Evolutionary conservation across 2,329 filamentous ascomycete species (phyloP).

Genomic region (Biscogniauxia mediterranea): DNA sequence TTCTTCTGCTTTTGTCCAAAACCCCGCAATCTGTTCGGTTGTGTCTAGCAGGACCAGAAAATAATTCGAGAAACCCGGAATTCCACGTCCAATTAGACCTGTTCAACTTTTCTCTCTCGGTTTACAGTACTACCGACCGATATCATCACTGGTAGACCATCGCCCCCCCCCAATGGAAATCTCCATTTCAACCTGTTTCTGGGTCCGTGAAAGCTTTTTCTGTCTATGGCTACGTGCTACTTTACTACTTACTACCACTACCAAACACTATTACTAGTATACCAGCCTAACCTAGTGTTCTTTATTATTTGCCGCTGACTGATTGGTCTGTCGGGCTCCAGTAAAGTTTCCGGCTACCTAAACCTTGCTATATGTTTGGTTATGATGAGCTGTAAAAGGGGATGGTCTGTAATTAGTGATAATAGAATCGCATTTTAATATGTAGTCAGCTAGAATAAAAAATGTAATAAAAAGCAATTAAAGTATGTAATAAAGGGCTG

Average conservation of each 20-base stretch:
- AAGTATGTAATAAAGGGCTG: too few relatives aligned
- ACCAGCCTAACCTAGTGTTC: not conserved
- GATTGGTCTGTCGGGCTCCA: not conserved
- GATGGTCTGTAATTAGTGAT: too few relatives aligned
- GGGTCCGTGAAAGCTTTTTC: not conserved
- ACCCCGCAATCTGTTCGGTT: slow-evolving; percentile 27
- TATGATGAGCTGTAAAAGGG: too few relatives aligned
- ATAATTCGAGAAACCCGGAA: slow-evolving; percentile 26
- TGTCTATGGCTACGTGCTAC: not conserved
- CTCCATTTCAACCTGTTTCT: not conserved
- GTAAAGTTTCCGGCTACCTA: not conserved
- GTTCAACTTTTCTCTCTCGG: slow-evolving; percentile 19
- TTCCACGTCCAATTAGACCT: slow-evolving; percentile 22
- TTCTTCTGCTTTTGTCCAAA: slow-evolving; percentile 3
- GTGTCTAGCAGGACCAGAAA: slow-evolving; percentile 13
- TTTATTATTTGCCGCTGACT: not conserved
- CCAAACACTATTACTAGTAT: not conserved
- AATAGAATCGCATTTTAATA: too few relatives aligned
- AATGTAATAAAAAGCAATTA: too few relatives aligned
- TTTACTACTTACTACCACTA: not conserved
- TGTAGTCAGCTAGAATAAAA: too few relatives aligned
- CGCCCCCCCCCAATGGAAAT: slow-evolving; percentile 9
- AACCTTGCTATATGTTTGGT: not conserved
- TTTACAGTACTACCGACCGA: slow-evolving; percentile 30
- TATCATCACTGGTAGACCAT: slow-evolving; percentile 27